phyloP scores from a whole-genome alignment of 352 stramenopile species.

The Phytophthora uliginosa region DNA sequence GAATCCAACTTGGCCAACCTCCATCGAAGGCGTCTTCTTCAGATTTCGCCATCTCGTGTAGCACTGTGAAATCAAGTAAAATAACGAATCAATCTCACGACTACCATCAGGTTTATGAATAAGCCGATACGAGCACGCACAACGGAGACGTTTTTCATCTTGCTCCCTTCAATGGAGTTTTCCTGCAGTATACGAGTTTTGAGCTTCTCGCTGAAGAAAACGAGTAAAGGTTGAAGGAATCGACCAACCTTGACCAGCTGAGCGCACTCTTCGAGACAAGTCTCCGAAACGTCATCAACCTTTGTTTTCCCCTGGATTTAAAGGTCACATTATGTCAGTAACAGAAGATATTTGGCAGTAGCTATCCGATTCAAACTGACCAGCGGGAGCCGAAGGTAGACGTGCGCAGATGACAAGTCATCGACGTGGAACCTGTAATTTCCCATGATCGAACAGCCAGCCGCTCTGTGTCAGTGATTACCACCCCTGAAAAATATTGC shows the following conservation, averaged over 20 bases:
- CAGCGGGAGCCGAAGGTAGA: slow-evolving; percentile 96
- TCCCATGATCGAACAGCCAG: not conserved
- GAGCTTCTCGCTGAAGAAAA: not conserved
- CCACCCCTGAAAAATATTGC: not conserved
- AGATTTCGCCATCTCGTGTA: slow-evolving; percentile 96
- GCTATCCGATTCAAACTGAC: slow-evolving; percentile 41
- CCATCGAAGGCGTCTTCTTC: slow-evolving; percentile 92
- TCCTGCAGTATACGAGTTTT: slow-evolving; percentile 45
- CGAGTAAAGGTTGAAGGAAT: not conserved
- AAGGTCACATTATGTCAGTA: not conserved
- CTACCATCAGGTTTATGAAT: not conserved
- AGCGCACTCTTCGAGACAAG: slow-evolving; percentile 90
- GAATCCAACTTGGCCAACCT: slow-evolving; percentile 92
- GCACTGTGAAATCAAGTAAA: slow-evolving; percentile 50
- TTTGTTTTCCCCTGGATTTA: slow-evolving; percentile 66
- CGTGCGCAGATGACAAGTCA: slow-evolving; percentile 98
- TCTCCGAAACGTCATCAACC: slow-evolving; percentile 83
- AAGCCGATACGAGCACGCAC: slow-evolving; percentile 31
- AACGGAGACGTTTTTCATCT: slow-evolving; percentile 92
- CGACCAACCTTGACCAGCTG: slow-evolving; percentile 91
- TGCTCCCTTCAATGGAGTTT: slow-evolving; percentile 96
- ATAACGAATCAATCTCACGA: not conserved
- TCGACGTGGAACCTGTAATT: slow-evolving; percentile 97
- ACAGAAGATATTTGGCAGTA: not conserved
- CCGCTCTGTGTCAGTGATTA: not conserved